A percentile compares a stretch with the other conserved stretches of the same genome.
These are phyloP conservation scores for Colletotrichum falcatum DNA, from an alignment of 2,329 filamentous ascomycete genomes.

Conservation along the genomic window DNA sequence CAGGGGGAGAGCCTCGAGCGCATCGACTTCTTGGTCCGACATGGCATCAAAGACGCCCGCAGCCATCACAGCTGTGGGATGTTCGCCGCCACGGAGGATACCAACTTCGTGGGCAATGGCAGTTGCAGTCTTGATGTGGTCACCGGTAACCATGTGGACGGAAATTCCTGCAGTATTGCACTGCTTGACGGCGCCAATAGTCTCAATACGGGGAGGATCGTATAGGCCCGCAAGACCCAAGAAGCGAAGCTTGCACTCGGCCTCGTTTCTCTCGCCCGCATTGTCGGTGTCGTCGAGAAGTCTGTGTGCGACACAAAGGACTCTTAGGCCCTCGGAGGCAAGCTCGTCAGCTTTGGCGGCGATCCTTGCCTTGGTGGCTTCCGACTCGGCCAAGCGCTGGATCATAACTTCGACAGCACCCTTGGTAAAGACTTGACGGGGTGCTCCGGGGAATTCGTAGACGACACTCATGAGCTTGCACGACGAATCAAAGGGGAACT, in stretches of 20 bases:
- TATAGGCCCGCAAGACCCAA: constrained; percentile 80
- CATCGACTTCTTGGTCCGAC: constrained; percentile 72
- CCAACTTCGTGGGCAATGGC: constrained; percentile 75
- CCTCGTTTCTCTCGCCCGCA: constrained; percentile 61
- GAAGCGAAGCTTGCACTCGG: constrained; percentile 71
- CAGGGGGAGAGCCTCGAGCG: constrained; percentile 69
- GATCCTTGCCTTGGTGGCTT: constrained; percentile 60
- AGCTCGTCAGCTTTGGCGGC: constrained; percentile 65
- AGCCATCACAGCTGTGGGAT: constrained; percentile 66
- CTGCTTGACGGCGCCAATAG: constrained; percentile 68
- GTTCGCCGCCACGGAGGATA: constrained; percentile 61
- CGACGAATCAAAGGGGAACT: constrained; percentile 79
- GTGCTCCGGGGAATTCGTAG: constrained; percentile 56
- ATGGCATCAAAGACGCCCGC: constrained; percentile 73
- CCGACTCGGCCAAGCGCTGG: constrained; percentile 61
- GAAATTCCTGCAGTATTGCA: constrained; percentile 72
- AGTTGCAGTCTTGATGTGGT: constrained; percentile 75
- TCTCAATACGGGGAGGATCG: constrained; percentile 77
- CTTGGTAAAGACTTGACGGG: constrained; percentile 64
- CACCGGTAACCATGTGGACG: constrained; percentile 78
- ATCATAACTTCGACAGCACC: constrained; percentile 70
- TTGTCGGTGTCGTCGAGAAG: constrained; percentile 53
- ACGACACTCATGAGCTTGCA: constrained; percentile 82
- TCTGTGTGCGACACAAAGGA: constrained; percentile 73
- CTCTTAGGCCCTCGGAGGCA: constrained; percentile 73